Evolutionary conservation across 2,329 filamentous ascomycete species (phyloP).

Genomic region (Arachnopeziza araneosa): DNA sequence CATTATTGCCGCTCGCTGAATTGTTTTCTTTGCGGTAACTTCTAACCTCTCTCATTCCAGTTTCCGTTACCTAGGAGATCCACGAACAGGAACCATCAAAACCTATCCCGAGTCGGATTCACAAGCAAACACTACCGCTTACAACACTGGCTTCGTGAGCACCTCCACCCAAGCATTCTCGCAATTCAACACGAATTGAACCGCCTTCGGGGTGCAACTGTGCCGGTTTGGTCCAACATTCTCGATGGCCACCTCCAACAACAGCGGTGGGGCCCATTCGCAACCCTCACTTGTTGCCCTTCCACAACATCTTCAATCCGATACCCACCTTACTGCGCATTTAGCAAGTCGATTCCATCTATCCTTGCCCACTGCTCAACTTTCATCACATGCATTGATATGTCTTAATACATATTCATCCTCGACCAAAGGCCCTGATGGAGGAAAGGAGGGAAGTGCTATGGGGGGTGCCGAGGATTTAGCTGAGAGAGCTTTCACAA

Average conservation of each 20-base stretch:
- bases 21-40: not conserved
- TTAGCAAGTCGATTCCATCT: slow-evolving; percentile 89
- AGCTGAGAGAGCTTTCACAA: slow-evolving; percentile 77
- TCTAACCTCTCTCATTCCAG: not conserved
- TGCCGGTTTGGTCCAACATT: not conserved
- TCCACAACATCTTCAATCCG: slow-evolving; percentile 74
- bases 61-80: slow-evolving; percentile 16
- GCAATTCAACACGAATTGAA: not conserved
- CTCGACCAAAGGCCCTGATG: slow-evolving; percentile 82
- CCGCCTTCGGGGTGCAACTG: not conserved
- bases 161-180: not conserved
- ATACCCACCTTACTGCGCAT: slow-evolving; percentile 74
- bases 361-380: slow-evolving; percentile 75
- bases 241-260: slow-evolving; percentile 10
- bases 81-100: not conserved
- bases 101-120: too few species aligned
- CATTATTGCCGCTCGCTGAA: slow-evolving; percentile 15
- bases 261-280: slow-evolving; percentile 57
- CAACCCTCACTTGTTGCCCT: slow-evolving; percentile 85
- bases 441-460: slow-evolving; percentile 83
- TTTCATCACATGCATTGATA: slow-evolving; percentile 89
- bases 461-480: slow-evolving; percentile 93
- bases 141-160: not conserved
- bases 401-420: slow-evolving; percentile 93
- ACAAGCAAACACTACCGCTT: too few species aligned